Base-by-base conservation (phyloP, 257 asterid species). In the Lycium ferocissimum region DNA sequence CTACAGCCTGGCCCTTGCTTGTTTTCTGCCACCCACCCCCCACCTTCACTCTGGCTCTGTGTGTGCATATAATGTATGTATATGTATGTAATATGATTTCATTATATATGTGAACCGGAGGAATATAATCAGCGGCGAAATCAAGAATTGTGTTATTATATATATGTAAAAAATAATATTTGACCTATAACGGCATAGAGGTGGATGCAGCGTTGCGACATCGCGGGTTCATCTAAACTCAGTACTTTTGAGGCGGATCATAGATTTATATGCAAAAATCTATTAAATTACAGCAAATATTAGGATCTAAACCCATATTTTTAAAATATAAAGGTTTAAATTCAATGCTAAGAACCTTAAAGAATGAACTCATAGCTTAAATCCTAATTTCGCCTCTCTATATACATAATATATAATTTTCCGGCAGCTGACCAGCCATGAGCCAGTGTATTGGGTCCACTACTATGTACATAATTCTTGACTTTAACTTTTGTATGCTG, bases 1-100 rank as follows among this genome's bases (percentile, higher is more conserved):
- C 76, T 82, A 86, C 86, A 86, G 86, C 80, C 88, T 86, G 86
- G 75, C 62, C 82, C 53, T 76, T 76, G 13, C 81, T 76, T 76
- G 8, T 53, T 22, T 26, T 78, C 82, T 78, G 82, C 82, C 49
- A 78, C 40, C 76, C 73, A 65, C 59, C 59, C 40, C 43, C 84
- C 84, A 12, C 26, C 49, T 75, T 40, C 17, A 20, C 38, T 62
- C 66, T 18, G 33, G 12, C 69, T 62, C 18, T 56, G 6, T 56
- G n/a, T 56, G 2, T 62, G 0, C 35, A 20, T 22, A 62, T 62
- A 62, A 59, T 62, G 13, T 62, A 22, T 6, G 9, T 59, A 59
- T n/a, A 15, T 1, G 33, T 26, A 26, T 26, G 1, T 26, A 26
- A 26, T 57, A 15, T 57, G 6, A 40, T 15, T 57, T 7, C 61